Evolutionary conservation across 2,329 filamentous ascomycete genomes (phyloP).

Genomic region (Alternaria gaisen): DNA sequence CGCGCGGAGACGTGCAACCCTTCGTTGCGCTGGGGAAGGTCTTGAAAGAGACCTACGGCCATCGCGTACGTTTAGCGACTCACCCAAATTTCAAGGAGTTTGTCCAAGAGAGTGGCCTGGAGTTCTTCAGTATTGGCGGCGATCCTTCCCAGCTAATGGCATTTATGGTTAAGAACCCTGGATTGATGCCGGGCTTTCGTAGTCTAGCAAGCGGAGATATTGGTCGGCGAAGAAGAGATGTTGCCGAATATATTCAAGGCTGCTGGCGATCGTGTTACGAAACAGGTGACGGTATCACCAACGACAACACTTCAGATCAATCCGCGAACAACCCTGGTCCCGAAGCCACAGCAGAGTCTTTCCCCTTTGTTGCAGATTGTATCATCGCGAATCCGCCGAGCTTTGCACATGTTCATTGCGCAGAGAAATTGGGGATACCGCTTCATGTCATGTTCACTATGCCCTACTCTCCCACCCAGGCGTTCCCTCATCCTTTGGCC

Average conservation of each 20-base stretch:
- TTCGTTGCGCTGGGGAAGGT: constrained; percentile 66
- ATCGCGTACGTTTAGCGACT: constrained; percentile 42
- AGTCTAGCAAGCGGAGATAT: constrained; percentile 39
- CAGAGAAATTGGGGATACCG: constrained; percentile 75
- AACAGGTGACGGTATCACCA: constrained; percentile 40
- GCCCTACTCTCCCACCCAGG: constrained; percentile 58
- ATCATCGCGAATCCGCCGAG: constrained; percentile 82
- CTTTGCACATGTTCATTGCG: constrained; percentile 77
- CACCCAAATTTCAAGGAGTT: constrained; percentile 30
- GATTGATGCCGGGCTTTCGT: constrained; percentile 43
- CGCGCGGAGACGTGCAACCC: constrained; percentile 65
- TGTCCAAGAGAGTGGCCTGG: constrained; percentile 27
- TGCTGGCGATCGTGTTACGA: constrained; percentile 46
- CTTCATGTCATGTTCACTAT: constrained; percentile 77
- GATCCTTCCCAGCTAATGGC: constrained; percentile 56
- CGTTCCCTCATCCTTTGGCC: constrained; percentile 60
- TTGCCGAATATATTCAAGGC: constrained; percentile 37
- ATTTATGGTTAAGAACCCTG: constrained; percentile 60
- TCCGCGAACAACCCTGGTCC: neutral
- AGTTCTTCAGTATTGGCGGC: constrained; percentile 51
- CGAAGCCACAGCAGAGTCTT: neutral
- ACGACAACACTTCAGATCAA: neutral
- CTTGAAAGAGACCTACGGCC: constrained; percentile 47
- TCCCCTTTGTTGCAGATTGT: constrained; percentile 79
- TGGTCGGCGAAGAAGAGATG: constrained; percentile 38